Percentiles rank a stretch among this genome's conserved stretches.
Conservation (phyloP, 495 filamentous ascomycete genomes). For the Elaphomyces granulatus region DNA sequence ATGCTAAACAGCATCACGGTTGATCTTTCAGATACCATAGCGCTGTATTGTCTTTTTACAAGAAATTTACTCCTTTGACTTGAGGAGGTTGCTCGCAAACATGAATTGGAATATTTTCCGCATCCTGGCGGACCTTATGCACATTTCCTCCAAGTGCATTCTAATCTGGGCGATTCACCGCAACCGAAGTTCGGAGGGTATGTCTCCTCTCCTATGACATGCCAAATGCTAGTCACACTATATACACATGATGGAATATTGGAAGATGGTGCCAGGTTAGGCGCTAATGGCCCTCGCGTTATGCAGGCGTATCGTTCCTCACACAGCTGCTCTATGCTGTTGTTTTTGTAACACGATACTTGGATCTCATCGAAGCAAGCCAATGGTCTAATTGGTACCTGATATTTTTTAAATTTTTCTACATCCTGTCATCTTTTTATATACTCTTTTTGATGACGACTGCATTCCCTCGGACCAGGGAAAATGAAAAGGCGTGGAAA, state of each 20-base stretch:
- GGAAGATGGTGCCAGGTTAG: no score
- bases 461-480: conserved; percentile 73
- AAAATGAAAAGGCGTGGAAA: conserved; percentile 85
- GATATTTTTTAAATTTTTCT: conserved; percentile 70
- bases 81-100: neutral
- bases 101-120: conserved; percentile 4
- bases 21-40: no score
- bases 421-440: conserved; percentile 72
- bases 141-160: conserved; percentile 74
- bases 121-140: conserved; percentile 53
- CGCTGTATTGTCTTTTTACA: no score
- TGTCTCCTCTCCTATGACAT: conserved; percentile 3
- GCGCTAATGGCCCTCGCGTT: no score
- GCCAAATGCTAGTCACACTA: no score
- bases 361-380: conserved; percentile 51
- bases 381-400: conserved; percentile 46
- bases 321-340: conserved; percentile 77
- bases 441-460: conserved; percentile 77
- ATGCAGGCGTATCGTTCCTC: conserved; percentile 78
- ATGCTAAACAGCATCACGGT: no score
- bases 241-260: no score
- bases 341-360: conserved; percentile 79
- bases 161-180: conserved; percentile 83
- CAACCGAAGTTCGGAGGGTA: conserved; percentile 80
- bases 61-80: no score